Base-by-base conservation (phyloP, 2,329 filamentous ascomycete genomes). In the Scopulariopsis brevicaulis region DNA sequence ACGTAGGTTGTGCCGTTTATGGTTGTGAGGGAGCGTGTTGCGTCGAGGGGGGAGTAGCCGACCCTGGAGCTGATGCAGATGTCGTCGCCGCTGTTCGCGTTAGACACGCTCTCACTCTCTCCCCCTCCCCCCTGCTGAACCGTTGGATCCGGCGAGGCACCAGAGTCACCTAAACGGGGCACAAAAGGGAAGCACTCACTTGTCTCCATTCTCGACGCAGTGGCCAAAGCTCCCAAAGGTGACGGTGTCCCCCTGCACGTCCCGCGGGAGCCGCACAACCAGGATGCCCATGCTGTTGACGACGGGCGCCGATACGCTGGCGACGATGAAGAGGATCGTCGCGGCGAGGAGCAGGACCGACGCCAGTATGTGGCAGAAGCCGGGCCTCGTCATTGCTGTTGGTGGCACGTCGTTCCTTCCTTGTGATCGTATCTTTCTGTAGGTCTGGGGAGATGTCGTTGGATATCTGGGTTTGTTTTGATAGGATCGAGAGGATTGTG, bases 141-240 rank as follows among this genome's bases (percentile, higher is more conserved):
- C 7, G 24, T n/a, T 20, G 18, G 40, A 14, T 4, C 8, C 15
- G 40, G 18, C 15, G 40, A 46, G 40, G 15, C 8, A 46, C 15
- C n/a, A n/a, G 40, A 14, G 40, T n/a, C 15, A 46, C 6, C 10
- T 25, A 20, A 14, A 32, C 40, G 10, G 18, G 25, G 43, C 25
- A 35, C 20, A 10, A 15, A 11, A 56, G 48, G 34, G 28, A 12
- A 59, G 20, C 12, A 60, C 67, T 62, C 64, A 71, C 63, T 63
- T 62, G 54, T 62, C 53, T 28, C 57, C 62, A 50, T 65, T 64
- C 24, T 65, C 61, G 35, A 71, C 63, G 65, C 83, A 86, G 66
- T 77, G 81, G 8, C 83, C 83, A 69, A 84, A 85, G 0, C 80
- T 81, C 52, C 83, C 83, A 67, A 82, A 84, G 2, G 71, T 74